phyloP scores from a whole-genome alignment of 805 yeast species.

The Lachancea kluyveri region DNA sequence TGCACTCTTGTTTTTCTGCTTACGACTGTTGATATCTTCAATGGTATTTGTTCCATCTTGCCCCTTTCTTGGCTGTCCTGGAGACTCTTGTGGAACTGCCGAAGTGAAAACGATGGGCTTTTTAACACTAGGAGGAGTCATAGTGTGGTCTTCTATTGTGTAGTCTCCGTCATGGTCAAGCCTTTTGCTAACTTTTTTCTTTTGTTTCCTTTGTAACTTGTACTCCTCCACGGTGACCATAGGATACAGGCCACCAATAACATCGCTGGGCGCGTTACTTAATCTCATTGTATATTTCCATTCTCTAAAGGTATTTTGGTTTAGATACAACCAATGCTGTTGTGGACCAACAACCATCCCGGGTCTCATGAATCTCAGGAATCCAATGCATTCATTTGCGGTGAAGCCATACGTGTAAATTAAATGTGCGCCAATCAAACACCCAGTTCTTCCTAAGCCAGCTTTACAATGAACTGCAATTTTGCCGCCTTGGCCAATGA shows the following conservation, averaged over 20 bases:
- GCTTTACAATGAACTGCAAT: constrained; percentile 99
- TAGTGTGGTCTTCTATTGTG: constrained; percentile 14
- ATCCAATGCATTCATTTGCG: constrained; percentile 93
- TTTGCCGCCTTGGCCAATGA: constrained; percentile 79
- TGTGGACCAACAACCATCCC: constrained; percentile 99
- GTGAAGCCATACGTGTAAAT: constrained; percentile 96
- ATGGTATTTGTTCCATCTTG: constrained; percentile 29
- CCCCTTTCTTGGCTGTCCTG: constrained; percentile 91
- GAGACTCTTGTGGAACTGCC: constrained; percentile 82
- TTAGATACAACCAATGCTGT: constrained; percentile 96
- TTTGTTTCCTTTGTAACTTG: constrained; percentile 43
- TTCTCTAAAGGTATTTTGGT: constrained; percentile 92
- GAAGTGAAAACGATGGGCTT: constrained; percentile 21
- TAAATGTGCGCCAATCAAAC: constrained; percentile 93
- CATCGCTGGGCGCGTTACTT: constrained; percentile 57
- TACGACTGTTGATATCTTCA: constrained; percentile 27
- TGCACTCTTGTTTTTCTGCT: constrained; percentile 11
- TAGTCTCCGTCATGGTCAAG: constrained; percentile 12
- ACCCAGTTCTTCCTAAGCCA: constrained; percentile 96
- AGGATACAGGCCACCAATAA: constrained; percentile 62
- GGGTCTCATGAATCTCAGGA: constrained; percentile 93
- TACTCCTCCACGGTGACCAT: constrained; percentile 57
- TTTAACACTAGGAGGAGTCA: constrained; percentile 33
- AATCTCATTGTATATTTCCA: constrained; percentile 91
- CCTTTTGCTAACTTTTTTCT: constrained; percentile 27